Evolutionary conservation across 306 rosid genomes (phyloP).

Genomic region (Quercus dentata): DNA sequence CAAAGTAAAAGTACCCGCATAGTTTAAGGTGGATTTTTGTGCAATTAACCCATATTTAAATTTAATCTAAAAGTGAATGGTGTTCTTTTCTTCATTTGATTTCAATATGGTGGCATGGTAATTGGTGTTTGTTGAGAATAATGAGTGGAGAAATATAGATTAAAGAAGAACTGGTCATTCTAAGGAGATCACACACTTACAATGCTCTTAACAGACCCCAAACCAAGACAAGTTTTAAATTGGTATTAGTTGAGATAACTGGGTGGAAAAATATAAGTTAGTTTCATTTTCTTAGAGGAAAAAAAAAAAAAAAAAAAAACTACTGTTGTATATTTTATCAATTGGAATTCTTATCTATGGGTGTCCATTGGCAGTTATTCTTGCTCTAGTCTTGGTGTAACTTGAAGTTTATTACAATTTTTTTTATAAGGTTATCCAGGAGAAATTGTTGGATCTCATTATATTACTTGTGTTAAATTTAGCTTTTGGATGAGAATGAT

Average conservation of each 20-base stretch:
- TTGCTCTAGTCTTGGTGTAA: neutral
- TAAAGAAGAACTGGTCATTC: neutral
- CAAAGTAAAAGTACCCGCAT: too few species aligned
- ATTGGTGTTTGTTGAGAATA: neutral
- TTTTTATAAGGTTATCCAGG: neutral
- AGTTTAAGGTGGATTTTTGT: too few species aligned
- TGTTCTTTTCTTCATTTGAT: neutral
- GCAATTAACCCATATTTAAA: too few species aligned
- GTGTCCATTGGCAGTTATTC: neutral
- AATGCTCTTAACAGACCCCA: neutral
- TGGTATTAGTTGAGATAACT: neutral
- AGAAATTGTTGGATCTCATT: conserved; percentile 10
- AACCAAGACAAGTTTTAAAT: neutral
- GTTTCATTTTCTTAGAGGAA: neutral
- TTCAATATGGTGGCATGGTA: neutral
- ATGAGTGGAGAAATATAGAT: neutral
- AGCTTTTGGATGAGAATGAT: conserved; percentile 73
- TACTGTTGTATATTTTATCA: neutral
- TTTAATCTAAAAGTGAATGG: neutral
- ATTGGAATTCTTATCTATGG: neutral
- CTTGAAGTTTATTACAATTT: neutral
- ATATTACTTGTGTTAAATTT: conserved; percentile 10
- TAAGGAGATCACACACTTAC: neutral
- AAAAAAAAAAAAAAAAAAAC: neutral
- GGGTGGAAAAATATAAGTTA: neutral